Percentiles rank a stretch among this genome's conserved stretches.
These are phyloP conservation scores for Nidula niveotomentosa DNA, from an alignment of 1,284 basidiomycete species.

Conservation along the genomic window DNA sequence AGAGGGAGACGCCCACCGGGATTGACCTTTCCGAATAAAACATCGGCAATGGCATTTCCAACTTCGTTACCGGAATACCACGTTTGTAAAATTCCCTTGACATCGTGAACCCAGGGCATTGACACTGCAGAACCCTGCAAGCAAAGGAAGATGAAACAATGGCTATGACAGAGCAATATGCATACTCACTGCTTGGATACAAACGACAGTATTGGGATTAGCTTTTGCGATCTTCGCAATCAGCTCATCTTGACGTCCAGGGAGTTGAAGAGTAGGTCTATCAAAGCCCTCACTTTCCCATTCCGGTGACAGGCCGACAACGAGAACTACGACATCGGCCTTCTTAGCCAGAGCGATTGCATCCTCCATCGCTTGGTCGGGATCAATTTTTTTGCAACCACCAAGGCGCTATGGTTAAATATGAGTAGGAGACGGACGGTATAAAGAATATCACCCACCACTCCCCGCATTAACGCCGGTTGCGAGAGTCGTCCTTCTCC, in stretches of 20 bases:
- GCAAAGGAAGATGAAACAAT: constrained; percentile 2
- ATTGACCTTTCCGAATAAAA: constrained; percentile 73
- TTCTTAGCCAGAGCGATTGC: constrained; percentile 59
- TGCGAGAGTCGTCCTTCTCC: constrained; percentile 45
- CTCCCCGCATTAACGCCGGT: constrained; percentile 66
- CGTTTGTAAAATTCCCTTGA: constrained; percentile 54
- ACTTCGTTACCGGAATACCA: constrained; percentile 80
- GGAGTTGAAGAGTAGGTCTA: constrained; percentile 54
- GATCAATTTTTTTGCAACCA: constrained; percentile 61
- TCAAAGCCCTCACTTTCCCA: constrained; percentile 76
- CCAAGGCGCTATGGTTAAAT: constrained; percentile 49
- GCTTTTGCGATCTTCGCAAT: constrained; percentile 56
- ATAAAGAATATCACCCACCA: constrained; percentile 37
- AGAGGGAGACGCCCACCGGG: constrained; percentile 72
- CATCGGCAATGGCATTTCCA: constrained; percentile 73
- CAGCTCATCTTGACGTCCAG: constrained; percentile 62
- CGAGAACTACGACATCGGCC: constrained; percentile 59
- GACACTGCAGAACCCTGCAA: constrained; percentile 61
- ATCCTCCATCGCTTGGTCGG: constrained; percentile 54
- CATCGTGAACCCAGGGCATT: constrained; percentile 62
- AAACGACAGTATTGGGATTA: constrained; percentile 66
- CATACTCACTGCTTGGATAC: constrained; percentile 60
- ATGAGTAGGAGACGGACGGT: neutral
- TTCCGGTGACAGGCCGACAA: constrained; percentile 65
- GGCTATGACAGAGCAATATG: neutral